Evolutionary conservation across 164 flowering plant genomes (phyloP).

Genomic region (Cinnamomum micranthum): DNA sequence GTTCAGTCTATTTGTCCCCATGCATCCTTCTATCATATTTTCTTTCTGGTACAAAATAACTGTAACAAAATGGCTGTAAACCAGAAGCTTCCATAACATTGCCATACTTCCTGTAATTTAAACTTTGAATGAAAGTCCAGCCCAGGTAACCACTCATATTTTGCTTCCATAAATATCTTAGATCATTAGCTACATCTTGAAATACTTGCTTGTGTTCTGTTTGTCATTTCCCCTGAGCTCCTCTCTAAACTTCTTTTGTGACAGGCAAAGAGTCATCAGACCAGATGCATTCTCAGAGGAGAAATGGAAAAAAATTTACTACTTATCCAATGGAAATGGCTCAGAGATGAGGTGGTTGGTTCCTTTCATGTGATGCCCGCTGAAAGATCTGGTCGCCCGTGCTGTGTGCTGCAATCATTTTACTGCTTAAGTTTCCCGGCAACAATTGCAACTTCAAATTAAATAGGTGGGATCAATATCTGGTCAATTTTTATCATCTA

Average conservation of each 20-base stretch:
- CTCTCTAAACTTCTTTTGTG: background rate
- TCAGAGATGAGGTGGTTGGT: slow-evolving; percentile 74
- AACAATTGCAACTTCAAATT: background rate
- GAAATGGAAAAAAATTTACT: slow-evolving; percentile 81
- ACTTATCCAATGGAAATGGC: slow-evolving; percentile 85
- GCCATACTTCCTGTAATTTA: too few species aligned
- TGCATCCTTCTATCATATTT: background rate
- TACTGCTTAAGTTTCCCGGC: background rate
- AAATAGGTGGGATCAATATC: background rate
- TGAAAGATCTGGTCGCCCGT: background rate
- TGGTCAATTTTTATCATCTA: background rate
- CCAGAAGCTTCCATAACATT: background rate
- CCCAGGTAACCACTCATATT: background rate
- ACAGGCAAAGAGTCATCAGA: slow-evolving; percentile 76
- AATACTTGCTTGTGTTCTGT: background rate
- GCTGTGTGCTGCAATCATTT: background rate
- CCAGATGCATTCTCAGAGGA: slow-evolving; percentile 80
- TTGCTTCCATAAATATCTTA: background rate
- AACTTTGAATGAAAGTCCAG: background rate
- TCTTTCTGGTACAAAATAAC: background rate
- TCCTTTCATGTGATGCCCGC: slow-evolving; percentile 40
- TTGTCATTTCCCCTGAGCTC: background rate
- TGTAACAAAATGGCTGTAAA: background rate
- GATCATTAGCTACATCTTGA: background rate
- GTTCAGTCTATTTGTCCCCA: background rate